Conservation (phyloP, 495 filamentous ascomycete genomes). For the Podospora anserina region DNA sequence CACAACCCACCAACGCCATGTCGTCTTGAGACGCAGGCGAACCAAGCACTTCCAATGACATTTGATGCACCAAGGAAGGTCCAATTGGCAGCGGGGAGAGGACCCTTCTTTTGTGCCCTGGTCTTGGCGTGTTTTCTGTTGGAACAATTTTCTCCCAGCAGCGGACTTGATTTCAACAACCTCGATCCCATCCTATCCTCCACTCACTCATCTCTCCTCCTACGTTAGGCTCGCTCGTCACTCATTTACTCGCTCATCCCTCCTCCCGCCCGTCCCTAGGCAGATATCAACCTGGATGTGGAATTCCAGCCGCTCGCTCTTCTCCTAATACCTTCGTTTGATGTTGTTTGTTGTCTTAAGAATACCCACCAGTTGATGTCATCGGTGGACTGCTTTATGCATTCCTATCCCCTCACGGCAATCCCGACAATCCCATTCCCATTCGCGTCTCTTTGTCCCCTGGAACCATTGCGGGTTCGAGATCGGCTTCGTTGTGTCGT, state of each 20-base stretch:
- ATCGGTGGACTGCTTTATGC: constrained; percentile 9
- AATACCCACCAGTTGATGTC: constrained; percentile 14
- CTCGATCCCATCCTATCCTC: neutral
- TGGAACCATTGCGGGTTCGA: neutral
- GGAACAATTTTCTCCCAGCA: neutral
- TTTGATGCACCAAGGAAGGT: neutral
- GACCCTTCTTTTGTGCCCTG: neutral
- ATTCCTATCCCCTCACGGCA: neutral
- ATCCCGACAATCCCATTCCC: neutral
- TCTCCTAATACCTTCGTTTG: constrained; percentile 10
- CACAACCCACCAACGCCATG: constrained; percentile 10
- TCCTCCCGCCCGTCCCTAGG: neutral
- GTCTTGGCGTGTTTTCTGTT: neutral
- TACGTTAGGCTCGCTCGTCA: too few species aligned
- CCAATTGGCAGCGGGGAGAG: constrained; percentile 7
- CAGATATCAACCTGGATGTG: neutral
- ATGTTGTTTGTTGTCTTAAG: constrained; percentile 6
- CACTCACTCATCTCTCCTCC: neutral
- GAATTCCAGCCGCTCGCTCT: neutral
- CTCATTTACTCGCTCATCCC: too few species aligned
- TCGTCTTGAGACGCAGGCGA: constrained; percentile 10
- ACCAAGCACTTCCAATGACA: neutral
- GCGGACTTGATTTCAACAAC: neutral
- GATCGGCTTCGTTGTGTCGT: neutral
- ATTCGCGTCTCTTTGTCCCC: constrained; percentile 1